Evolutionary conservation across 352 stramenopile genomes (phyloP).

Genomic region (Phytophthora hybrid): DNA sequence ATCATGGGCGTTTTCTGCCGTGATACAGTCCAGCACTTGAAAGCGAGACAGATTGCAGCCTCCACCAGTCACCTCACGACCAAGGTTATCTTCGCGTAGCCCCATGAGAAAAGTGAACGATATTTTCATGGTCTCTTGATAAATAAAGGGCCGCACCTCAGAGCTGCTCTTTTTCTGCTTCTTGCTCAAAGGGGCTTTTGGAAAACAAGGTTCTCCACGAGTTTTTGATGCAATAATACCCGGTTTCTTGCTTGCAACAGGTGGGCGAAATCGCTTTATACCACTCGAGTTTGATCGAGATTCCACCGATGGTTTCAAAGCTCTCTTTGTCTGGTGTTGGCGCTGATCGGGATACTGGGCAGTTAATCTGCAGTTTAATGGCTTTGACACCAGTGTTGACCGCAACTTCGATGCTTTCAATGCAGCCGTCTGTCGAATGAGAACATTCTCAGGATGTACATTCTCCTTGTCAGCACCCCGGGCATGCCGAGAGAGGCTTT

Average conservation of each 20-base stretch:
- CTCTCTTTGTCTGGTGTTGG: constrained; percentile 9
- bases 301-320: constrained; percentile 17
- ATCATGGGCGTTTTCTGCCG: constrained; percentile 37
- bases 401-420: constrained; percentile 31
- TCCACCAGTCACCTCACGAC: constrained; percentile 3
- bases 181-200: constrained; percentile 22
- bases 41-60: constrained; percentile 13
- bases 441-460: constrained; percentile 28
- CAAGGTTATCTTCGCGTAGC: constrained; percentile 15
- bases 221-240: constrained; percentile 8
- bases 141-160: constrained; percentile 28
- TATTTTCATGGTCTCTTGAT: constrained; percentile 60
- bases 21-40: constrained; percentile 44
- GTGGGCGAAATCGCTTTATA: constrained; percentile 51
- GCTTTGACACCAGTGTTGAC: constrained; percentile 13
- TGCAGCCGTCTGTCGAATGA: constrained; percentile 21
- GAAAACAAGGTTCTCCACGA: background rate
- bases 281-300: constrained; percentile 21
- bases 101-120: constrained; percentile 34
- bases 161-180: constrained; percentile 23
- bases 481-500: background rate
- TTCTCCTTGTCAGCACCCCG: constrained; percentile 43
- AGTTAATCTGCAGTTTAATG: constrained; percentile 11
- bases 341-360: constrained; percentile 4
- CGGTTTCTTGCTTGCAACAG: constrained; percentile 46